Evolutionary conservation across 2,329 filamentous ascomycete genomes (phyloP).

Genomic region (Exophiala oligosperma): DNA sequence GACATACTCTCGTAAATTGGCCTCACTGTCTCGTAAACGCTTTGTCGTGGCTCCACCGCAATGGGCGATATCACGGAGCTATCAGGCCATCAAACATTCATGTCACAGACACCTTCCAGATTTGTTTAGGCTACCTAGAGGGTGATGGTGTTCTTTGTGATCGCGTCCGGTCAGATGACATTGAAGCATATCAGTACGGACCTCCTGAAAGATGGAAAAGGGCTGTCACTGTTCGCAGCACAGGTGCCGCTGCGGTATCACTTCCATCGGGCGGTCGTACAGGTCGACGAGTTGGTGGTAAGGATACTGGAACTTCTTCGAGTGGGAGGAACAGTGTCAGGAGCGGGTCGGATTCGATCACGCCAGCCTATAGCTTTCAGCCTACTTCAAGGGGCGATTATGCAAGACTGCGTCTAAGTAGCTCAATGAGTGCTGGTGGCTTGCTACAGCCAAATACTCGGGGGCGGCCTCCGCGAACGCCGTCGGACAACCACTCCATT

Average conservation of each 20-base stretch:
- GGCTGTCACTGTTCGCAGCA: constrained; percentile 39
- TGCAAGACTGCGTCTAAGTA: constrained; percentile 20
- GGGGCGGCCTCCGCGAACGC: constrained; percentile 3
- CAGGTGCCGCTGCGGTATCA: constrained; percentile 31
- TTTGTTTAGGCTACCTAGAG: constrained; percentile 60
- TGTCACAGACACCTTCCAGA: constrained; percentile 55
- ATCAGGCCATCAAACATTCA: constrained; percentile 63
- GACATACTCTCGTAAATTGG: constrained; percentile 46
- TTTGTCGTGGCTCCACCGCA: constrained; percentile 57
- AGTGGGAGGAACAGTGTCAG: constrained; percentile 17
- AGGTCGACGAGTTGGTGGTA: constrained; percentile 30
- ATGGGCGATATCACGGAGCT: constrained; percentile 55
- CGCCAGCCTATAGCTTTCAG: constrained; percentile 21
- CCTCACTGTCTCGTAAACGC: constrained; percentile 55
- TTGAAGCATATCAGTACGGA: constrained; percentile 60
- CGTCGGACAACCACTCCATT: constrained; percentile 14
- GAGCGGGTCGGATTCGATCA: constrained; percentile 26
- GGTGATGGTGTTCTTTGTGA: constrained; percentile 55
- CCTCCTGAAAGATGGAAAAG: constrained; percentile 56
- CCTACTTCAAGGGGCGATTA: constrained; percentile 21
- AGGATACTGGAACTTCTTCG: constrained; percentile 1
- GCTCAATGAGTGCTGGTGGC: constrained; percentile 7
- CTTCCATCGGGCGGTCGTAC: constrained; percentile 46
- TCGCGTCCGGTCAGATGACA: constrained; percentile 53
- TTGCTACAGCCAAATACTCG: not conserved